Evolutionary conservation across 2,329 filamentous ascomycete genomes (phyloP), one percentile per base, ranked within the genome.

Genomic region (Xylaria sp.): DNA sequence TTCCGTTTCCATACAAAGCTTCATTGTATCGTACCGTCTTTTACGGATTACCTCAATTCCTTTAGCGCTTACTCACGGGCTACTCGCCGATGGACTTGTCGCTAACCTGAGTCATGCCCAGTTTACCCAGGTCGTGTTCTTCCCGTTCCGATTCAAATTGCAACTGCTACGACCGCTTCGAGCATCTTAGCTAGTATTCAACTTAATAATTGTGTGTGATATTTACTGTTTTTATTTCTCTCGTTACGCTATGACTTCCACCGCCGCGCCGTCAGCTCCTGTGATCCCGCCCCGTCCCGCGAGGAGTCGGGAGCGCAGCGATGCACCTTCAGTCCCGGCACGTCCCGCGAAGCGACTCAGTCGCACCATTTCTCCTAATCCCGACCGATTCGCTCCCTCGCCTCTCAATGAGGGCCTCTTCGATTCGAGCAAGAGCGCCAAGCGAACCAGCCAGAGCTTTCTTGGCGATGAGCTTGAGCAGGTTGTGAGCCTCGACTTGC

Each of bases 331-430:
- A 70, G 82, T 96, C 53, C 92, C 92, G 64, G 89, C 91, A 63
- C 89, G 92, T 63, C 92, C 92, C 3, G 66, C 73, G 55, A 79
- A 79, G 67, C 87, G 87, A 72, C 71, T 85, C 67, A 87, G 91
- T 65, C 89, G 91, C 74, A 90, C 91, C 35, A 73, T 87, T 63
- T 96, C 91, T 58, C 91, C 91, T 49, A 83, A 85, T 67, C 85
- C 87, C 67, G 88, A 91, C 68, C 87, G 87, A 68, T 96, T 89
- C 73, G 90, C 91, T 42, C 91, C 85, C 54, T 96, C 92, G 55
- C 93, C 93, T 7, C 79, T 97, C 69, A 94, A 93, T 72, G 89
- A 91, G 69, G 83, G 78, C 59, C 74, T 78, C 8, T 83, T 87
- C 61, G 74, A 78, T 54, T 65, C 75, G 63, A 78, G 23, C 23